phyloP scores from a whole-genome alignment of 139 green algal genomes.

The Chlamydomonas sphaeroides region DNA sequence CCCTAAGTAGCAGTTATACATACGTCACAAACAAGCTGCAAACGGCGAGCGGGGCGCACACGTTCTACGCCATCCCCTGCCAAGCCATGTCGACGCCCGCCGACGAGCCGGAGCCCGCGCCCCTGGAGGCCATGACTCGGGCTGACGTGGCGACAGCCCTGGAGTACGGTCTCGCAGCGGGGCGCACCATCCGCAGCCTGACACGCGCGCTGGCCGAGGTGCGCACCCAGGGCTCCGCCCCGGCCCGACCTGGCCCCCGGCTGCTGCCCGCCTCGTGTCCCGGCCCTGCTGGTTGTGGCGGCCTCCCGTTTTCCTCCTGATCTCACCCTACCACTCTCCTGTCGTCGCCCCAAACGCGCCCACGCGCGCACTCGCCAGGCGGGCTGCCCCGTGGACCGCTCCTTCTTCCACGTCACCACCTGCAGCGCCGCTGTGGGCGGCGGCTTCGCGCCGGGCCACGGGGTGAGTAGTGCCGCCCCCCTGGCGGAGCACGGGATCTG shows the following conservation, averaged over 20 bases:
- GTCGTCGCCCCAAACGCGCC: no score
- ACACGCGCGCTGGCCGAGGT: slow-evolving; percentile 6
- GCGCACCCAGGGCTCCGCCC: no score
- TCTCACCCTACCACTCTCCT: no score
- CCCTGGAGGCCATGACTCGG: neutral
- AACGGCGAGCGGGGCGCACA: no score
- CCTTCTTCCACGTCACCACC: slow-evolving; percentile 37
- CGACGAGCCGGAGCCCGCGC: neutral
- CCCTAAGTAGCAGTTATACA: no score
- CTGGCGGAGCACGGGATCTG: neutral
- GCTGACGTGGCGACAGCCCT: neutral
- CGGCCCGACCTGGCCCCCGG: no score
- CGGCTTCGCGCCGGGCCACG: slow-evolving; percentile 74
- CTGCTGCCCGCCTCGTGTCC: no score
- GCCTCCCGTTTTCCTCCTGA: no score
- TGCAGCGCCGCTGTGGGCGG: slow-evolving; percentile 51
- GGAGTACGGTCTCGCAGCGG: neutral
- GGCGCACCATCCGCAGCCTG: neutral
- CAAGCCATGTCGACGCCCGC: no score
- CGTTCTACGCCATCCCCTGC: no score
- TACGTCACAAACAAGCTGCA: no score
- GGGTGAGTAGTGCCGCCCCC: slow-evolving; percentile 50
- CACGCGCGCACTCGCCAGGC: neutral
- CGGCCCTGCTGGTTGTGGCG: no score
- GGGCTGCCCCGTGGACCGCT: slow-evolving; percentile 33